phyloP scores from a whole-genome alignment of 345 rosid genomes.

The Salix arbutifolia region DNA sequence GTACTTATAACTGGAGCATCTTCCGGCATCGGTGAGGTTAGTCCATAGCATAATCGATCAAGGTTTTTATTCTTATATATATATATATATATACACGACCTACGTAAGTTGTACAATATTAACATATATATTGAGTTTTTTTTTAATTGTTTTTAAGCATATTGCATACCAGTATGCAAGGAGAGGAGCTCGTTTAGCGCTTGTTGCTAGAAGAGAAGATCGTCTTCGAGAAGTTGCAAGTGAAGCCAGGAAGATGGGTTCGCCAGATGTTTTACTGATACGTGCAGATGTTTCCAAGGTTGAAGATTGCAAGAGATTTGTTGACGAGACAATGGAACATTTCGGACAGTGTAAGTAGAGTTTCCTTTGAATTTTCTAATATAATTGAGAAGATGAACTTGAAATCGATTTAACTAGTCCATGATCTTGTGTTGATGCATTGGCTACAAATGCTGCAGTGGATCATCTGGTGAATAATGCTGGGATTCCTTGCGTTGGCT shows the following conservation, averaged over 20 bases:
- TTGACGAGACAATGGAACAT: constrained; percentile 36
- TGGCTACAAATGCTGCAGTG: constrained; percentile 2
- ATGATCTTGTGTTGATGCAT: too few species aligned
- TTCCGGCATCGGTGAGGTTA: constrained; percentile 65
- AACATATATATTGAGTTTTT: not conserved
- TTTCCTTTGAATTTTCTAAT: not conserved
- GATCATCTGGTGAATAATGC: constrained; percentile 29
- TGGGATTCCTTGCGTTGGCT: not conserved
- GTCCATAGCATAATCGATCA: not conserved
- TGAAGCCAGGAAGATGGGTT: constrained; percentile 10
- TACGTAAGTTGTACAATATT: too few species aligned
- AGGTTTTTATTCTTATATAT: not conserved
- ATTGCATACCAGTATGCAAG: constrained; percentile 35
- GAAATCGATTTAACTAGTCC: too few species aligned
- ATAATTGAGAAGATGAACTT: not conserved
- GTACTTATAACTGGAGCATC: constrained; percentile 65
- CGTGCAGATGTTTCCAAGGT: constrained; percentile 53
- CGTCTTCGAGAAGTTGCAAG: constrained; percentile 9
- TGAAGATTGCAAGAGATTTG: constrained; percentile 45
- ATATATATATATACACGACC: too few species aligned
- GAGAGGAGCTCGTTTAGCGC: constrained; percentile 18
- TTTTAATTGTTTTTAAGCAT: constrained; percentile 17
- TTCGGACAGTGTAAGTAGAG: constrained; percentile 44
- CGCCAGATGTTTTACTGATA: constrained; percentile 18
- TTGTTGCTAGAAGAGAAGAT: constrained; percentile 14